A percentile compares a stretch with the other conserved stretches of the same genome.
These are phyloP conservation scores for Torrubiella hemipterigena DNA, from an alignment of 2,329 filamentous ascomycete genomes.

Conservation along the genomic window DNA sequence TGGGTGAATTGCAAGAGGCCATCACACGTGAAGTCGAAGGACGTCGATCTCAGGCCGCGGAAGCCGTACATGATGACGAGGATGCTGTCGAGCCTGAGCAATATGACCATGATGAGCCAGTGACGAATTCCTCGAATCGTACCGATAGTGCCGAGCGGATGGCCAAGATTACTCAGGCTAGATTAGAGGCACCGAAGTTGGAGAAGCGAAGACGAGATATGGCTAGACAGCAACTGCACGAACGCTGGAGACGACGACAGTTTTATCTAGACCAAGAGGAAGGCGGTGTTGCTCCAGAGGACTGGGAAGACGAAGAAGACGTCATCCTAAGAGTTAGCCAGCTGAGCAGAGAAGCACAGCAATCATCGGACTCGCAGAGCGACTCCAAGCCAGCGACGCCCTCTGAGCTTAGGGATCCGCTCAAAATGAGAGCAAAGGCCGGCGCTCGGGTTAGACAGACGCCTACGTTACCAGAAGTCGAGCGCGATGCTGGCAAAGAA, in stretches of 20 bases:
- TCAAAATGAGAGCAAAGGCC: background rate
- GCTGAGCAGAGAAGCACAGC: constrained; percentile 11
- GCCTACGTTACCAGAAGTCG: constrained; percentile 58
- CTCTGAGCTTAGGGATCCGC: no score
- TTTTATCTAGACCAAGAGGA: constrained; percentile 85
- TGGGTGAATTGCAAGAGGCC: constrained; percentile 29
- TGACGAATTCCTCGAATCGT: constrained; percentile 15
- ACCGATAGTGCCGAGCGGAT: constrained; percentile 29
- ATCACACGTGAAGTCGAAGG: no score
- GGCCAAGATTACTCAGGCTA: constrained; percentile 21
- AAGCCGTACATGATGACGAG: constrained; percentile 14
- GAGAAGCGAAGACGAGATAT: constrained; percentile 27
- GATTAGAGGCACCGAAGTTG: constrained; percentile 22
- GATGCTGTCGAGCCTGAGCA: constrained; percentile 11
- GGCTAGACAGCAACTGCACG: constrained; percentile 45
- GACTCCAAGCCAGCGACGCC: background rate
- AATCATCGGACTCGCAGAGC: constrained; percentile 3
- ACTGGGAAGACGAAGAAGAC: constrained; percentile 51
- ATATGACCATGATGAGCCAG: constrained; percentile 10
- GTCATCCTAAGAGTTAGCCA: constrained; percentile 29
- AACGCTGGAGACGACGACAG: constrained; percentile 64
- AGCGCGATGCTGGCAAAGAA: constrained; percentile 75
- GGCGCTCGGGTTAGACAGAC: background rate
- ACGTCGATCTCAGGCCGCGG: no score
- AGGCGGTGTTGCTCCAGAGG: constrained; percentile 51